A percentile compares a stretch with the other conserved stretches of the same genome.
phyloP scores from a whole-genome alignment of 768 basidiomycete species.

The Russula olivacea region DNA sequence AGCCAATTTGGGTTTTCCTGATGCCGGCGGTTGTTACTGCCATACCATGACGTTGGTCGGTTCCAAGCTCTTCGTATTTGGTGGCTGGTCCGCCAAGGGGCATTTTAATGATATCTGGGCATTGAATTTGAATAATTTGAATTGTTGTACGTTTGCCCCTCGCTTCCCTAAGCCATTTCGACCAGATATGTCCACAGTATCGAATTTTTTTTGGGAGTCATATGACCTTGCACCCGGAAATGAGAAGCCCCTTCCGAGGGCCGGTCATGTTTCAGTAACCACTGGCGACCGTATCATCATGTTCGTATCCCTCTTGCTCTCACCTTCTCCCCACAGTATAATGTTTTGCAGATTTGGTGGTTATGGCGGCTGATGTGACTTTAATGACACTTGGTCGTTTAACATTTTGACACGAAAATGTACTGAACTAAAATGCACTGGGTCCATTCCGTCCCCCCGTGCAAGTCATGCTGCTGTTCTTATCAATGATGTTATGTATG shows the following conservation, averaged over 20 bases:
- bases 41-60: conserved; percentile 92
- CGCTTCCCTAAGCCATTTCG: conserved; percentile 6
- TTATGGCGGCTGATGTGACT: conserved; percentile 93
- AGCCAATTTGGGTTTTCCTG: too few relatives aligned
- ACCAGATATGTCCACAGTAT: conserved; percentile 45
- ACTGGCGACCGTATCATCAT: too few relatives aligned
- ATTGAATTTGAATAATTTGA: conserved; percentile 94
- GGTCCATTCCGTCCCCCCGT: conserved; percentile 90
- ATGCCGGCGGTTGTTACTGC: conserved; percentile 72
- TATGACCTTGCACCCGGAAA: conserved; percentile 52
- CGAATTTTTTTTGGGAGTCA: conserved; percentile 75
- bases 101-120: conserved; percentile 94
- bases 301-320: too few relatives aligned
- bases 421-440: conserved; percentile 92
- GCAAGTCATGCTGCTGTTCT: conserved; percentile 95
- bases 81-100: conserved; percentile 90
- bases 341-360: conserved; percentile 54
- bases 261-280: conserved; percentile 61
- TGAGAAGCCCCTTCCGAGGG: conserved; percentile 71
- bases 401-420: conserved; percentile 74
- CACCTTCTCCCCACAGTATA: too few relatives aligned
- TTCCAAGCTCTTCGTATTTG: conserved; percentile 90
- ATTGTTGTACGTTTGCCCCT: conserved; percentile 61
- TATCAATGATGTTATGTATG: conserved; percentile 94
- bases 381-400: conserved; percentile 98